Conservation (phyloP, 2,329 filamentous ascomycete genomes). For the Dendryphion nanum region DNA sequence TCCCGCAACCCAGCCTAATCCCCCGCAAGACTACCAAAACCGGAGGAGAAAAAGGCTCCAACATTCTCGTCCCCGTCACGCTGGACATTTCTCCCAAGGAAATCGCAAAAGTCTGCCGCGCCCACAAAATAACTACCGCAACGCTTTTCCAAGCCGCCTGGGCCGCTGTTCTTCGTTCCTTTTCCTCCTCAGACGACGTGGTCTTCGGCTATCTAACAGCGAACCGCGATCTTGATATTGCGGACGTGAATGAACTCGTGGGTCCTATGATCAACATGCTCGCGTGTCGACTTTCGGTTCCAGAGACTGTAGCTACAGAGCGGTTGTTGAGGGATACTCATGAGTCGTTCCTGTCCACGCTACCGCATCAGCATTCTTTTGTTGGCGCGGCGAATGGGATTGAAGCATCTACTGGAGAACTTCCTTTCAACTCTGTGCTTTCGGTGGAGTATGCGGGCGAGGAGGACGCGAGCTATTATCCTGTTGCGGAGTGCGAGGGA, state of each 20-base stretch:
- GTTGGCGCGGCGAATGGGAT: not conserved
- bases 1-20: not conserved
- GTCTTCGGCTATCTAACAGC: constrained; percentile 22
- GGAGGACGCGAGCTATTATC: not conserved
- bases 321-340: constrained; percentile 8
- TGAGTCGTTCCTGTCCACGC: constrained; percentile 6
- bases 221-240: constrained; percentile 38
- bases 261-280: constrained; percentile 42
- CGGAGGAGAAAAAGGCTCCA: constrained; percentile 1
- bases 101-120: constrained; percentile 7
- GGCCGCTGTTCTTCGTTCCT: constrained; percentile 13
- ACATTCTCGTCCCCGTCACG: constrained; percentile 8
- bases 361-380: not conserved
- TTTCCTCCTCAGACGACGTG: constrained; percentile 10
- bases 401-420: not conserved
- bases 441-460: not conserved
- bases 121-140: constrained; percentile 10
- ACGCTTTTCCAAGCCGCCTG: constrained; percentile 15
- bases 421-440: not conserved
- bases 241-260: constrained; percentile 43
- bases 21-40: not conserved
- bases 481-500: not conserved
- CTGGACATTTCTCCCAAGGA: constrained; percentile 6
- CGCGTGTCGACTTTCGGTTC: constrained; percentile 3
- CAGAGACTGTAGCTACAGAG: not conserved